These are phyloP conservation scores for Suillus hirtellus DNA, from an alignment of 768 basidiomycete genomes.

Conservation along the genomic window DNA sequence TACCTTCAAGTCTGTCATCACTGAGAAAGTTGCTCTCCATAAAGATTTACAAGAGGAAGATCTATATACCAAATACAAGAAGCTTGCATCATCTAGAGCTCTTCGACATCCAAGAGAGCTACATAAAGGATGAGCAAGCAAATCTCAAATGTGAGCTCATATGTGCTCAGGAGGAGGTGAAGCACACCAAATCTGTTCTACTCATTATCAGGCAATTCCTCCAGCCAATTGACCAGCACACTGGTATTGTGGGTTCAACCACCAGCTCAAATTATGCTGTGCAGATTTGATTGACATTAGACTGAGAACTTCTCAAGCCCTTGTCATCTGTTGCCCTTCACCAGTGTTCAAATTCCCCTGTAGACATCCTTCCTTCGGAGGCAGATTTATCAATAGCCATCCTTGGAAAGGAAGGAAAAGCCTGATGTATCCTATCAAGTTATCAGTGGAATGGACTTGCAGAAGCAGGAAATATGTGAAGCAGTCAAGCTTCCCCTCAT, in stretches of 20 bases:
- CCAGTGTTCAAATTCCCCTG: conserved; percentile 96
- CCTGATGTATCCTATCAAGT: conserved; percentile 93
- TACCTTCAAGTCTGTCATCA: conserved; percentile 83
- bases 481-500: conserved; percentile 95
- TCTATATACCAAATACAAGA: conserved; percentile 96
- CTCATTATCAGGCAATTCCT: conserved; percentile 99
- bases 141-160: conserved; percentile 98
- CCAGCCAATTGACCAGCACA: conserved; percentile 96
- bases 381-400: conserved; percentile 97
- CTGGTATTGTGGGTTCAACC: conserved; percentile 95
- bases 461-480: conserved; percentile 99
- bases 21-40: conserved; percentile 85
- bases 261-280: conserved; percentile 99
- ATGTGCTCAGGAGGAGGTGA: conserved; percentile 98
- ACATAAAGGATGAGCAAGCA: conserved; percentile 98
- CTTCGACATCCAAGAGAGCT: conserved; percentile 91
- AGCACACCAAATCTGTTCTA: conserved; percentile 97
- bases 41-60: conserved; percentile 90
- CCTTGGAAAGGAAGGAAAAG: conserved; percentile 91
- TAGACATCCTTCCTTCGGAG: conserved; percentile 97
- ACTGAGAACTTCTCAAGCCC: conserved; percentile 95
- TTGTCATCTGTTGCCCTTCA: conserved; percentile 98
- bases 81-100: conserved; percentile 93
- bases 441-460: conserved; percentile 94
- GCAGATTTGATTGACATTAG: conserved; percentile 93